Evolutionary conservation across 768 basidiomycete genomes (phyloP), one percentile per base, ranked within the genome.

Genomic region (Clitopilus hobsonii): DNA sequence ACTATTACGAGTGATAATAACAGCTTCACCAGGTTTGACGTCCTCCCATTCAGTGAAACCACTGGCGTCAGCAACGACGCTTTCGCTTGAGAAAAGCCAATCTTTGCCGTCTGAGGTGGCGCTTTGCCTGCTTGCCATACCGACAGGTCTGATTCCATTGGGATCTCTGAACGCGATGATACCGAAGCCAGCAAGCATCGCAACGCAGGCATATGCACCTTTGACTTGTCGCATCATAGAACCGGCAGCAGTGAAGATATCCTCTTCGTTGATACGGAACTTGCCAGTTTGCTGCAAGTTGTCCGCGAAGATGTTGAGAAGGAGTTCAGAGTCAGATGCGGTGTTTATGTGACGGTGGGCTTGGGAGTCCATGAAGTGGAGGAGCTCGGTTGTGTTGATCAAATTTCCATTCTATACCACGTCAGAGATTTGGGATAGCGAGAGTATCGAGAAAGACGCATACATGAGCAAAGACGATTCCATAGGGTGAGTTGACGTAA

Each of bases 401-500:
- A 98, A 83, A 70, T 99, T 99, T 36, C 97, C 97, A 72, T 99
- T 99, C 95, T 99, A 64, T 14, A 51, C 32, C n/a, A n/a, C n/a
- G n/a, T n/a, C 14, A 28, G 26, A 14, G 18, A 26, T 16, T 56
- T 50, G 54, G 51, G 23, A 60, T 51, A 56, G 25, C n/a, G 5
- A 58, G 18, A 45, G 47, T 52, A 18, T 32, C 28, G 47, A 38
- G 11, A 10, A 25, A 52, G 49, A 59, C 13, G 16, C 49, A 1
- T 69, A 95, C 96, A 78, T 99, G 96, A 18, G 92, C 97, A 67
- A 99, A 89, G 58, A 95, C 93, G 65, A 99, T 96, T 51, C 97
- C 97, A 69, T 98, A 99, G 2, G 97, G 97, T n/a, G 94, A 96
- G 75, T 99, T 99, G 63, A 99, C 97, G 68, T 99, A 99, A 79